A percentile compares a stretch with the other conserved stretches of the same genome.
These are phyloP conservation scores for Geopyxis carbonaria DNA, from an alignment of 495 filamentous ascomycete species.

Conservation along the genomic window DNA sequence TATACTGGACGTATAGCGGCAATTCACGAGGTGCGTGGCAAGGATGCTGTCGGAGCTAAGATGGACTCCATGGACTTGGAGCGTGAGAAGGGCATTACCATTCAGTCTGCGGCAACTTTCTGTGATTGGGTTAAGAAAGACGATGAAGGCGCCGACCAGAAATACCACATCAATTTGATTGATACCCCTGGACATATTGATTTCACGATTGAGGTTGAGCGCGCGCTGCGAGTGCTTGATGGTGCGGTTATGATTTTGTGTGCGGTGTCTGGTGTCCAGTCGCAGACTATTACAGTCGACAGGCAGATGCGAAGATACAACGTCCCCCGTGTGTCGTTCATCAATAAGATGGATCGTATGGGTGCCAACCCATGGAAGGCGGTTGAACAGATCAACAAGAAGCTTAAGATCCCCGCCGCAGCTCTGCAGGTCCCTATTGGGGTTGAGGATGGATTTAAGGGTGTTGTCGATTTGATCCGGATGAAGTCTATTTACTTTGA, in stretches of 20 bases:
- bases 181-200: slow-evolving; percentile 99
- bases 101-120: slow-evolving; percentile 94
- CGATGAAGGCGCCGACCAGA: slow-evolving; percentile 53
- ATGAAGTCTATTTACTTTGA: slow-evolving; percentile 92
- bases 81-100: slow-evolving; percentile 95
- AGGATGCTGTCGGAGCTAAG: slow-evolving; percentile 91
- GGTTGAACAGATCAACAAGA: slow-evolving; percentile 89
- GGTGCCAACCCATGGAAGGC: slow-evolving; percentile 97
- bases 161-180: slow-evolving; percentile 97
- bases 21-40: slow-evolving; percentile 94
- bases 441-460: slow-evolving; percentile 76
- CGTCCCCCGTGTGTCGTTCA: slow-evolving; percentile 82
- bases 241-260: slow-evolving; percentile 98
- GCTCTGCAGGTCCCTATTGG: slow-evolving; percentile 95
- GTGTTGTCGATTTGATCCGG: slow-evolving; percentile 79
- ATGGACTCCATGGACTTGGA: slow-evolving; percentile 99
- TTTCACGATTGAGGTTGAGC: slow-evolving; percentile 98
- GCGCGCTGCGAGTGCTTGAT: slow-evolving; percentile 87
- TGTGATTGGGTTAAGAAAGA: slow-evolving; percentile 86
- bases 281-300: slow-evolving; percentile 95
- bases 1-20: slow-evolving; percentile 94
- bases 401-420: slow-evolving; percentile 80
- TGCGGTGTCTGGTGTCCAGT: slow-evolving; percentile 92
- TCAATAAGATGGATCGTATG: slow-evolving; percentile 99
- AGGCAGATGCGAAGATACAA: slow-evolving; percentile 98